phyloP scores from a whole-genome alignment of 2,329 filamentous ascomycete genomes.

The Fusarium praegraminearum region DNA sequence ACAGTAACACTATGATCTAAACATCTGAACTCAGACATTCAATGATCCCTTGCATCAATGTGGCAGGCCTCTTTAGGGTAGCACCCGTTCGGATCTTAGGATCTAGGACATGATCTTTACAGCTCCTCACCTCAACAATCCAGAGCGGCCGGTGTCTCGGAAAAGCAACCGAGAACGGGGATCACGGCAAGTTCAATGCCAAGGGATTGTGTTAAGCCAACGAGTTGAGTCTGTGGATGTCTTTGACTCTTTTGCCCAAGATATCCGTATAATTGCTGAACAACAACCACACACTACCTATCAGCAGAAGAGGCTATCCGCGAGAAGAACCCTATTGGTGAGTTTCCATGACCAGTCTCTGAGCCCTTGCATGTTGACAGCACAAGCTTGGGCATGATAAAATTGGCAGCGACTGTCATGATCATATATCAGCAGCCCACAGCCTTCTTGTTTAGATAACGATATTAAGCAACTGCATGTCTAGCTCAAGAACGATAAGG shows the following conservation, averaged over 20 bases:
- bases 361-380: neutral
- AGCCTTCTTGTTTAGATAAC: neutral
- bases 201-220: neutral
- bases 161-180: conserved; percentile 22
- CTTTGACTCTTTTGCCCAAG: neutral
- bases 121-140: conserved; percentile 8
- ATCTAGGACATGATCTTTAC: conserved; percentile 11
- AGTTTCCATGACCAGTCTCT: neutral
- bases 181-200: neutral
- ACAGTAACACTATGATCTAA: neutral
- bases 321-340: neutral
- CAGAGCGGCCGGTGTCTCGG: conserved; percentile 29
- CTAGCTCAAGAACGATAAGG: conserved; percentile 3
- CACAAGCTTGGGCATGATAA: neutral
- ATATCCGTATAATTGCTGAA: neutral
- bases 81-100: conserved; percentile 2
- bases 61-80: conserved; percentile 29
- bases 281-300: neutral
- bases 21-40: neutral
- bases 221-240: neutral
- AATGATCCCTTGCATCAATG: conserved; percentile 6
- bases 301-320: neutral
- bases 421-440: neutral
- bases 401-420: neutral
- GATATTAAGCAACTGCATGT: neutral